phyloP scores from a whole-genome alignment of 1,139 yeast species.

The Blastobotrys arbuscula region DNA sequence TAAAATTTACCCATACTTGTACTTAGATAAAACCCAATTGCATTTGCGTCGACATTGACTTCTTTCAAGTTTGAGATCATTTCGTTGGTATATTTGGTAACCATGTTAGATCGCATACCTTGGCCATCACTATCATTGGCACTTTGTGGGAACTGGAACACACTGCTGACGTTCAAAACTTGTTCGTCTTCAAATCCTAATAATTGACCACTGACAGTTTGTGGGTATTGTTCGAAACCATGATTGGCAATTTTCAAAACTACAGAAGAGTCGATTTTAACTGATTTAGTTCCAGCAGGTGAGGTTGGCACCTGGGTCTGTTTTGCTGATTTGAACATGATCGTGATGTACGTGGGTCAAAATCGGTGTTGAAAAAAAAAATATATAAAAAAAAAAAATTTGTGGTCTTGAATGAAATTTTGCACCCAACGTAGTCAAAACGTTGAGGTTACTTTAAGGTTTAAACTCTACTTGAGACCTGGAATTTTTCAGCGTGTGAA shows the following conservation, averaged over 20 bases:
- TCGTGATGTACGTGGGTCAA: background rate
- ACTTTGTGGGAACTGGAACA: conserved; percentile 55
- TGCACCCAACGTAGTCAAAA: too few relatives aligned
- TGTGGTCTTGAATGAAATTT: background rate
- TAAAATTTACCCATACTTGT: conserved; percentile 60
- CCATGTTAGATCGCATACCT: conserved; percentile 45
- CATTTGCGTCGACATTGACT: conserved; percentile 64
- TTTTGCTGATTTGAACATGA: background rate
- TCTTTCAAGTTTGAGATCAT: conserved; percentile 56
- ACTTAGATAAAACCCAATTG: conserved; percentile 80
- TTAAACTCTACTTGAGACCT: too few relatives aligned
- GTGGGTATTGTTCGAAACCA: conserved; percentile 63
- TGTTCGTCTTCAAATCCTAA: conserved; percentile 67
- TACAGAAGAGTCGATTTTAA: conserved; percentile 39
- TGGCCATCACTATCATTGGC: conserved; percentile 38
- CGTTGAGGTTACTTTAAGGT: too few relatives aligned
- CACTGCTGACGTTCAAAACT: conserved; percentile 50
- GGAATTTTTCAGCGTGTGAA: too few relatives aligned
- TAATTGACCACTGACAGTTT: conserved; percentile 67
- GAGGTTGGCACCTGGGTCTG: conserved; percentile 15
- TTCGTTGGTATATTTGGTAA: conserved; percentile 65
- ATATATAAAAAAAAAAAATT: background rate
- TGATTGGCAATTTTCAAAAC: conserved; percentile 69
- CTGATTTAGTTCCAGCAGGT: conserved; percentile 25
- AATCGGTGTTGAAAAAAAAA: background rate